phyloP scores from a whole-genome alignment of 2,329 filamentous ascomycete genomes.

The Torrubiella hemipterigena region DNA sequence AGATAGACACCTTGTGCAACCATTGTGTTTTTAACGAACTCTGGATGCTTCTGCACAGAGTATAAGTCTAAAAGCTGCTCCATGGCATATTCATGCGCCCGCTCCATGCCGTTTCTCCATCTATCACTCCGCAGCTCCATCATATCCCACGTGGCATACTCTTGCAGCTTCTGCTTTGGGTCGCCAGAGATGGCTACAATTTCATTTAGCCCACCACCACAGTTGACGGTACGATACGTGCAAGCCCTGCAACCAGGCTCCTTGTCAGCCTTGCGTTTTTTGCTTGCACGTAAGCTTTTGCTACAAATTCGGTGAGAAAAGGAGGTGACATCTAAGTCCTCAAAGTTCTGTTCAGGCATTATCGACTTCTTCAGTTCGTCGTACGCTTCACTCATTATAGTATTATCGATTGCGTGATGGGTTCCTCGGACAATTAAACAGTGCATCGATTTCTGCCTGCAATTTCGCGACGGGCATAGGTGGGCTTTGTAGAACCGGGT shows the following conservation, averaged over 20 bases:
- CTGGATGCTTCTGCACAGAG: neutral
- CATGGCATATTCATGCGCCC: neutral
- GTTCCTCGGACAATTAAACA: neutral
- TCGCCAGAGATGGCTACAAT: neutral
- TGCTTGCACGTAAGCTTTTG: neutral
- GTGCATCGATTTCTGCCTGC: neutral
- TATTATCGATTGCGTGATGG: neutral
- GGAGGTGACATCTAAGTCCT: neutral
- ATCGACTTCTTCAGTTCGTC: neutral
- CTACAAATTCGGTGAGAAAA: neutral
- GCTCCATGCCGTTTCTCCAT: neutral
- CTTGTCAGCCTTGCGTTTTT: neutral
- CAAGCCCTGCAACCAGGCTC: too few relatives aligned
- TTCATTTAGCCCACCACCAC: neutral
- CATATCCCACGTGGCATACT: neutral
- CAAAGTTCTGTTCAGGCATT: neutral
- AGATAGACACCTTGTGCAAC: neutral
- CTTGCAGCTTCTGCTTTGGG: neutral
- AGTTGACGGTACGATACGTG: too few relatives aligned
- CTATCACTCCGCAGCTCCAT: slow-evolving; percentile 1
- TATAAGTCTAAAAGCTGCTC: neutral
- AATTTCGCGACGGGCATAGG: neutral
- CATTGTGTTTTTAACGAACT: neutral
- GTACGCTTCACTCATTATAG: neutral
- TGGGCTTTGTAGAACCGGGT: neutral